Evolutionary conservation across 164 flowering plant genomes (phyloP), one percentile per base, ranked within the genome.

Genomic region (Cinnamomum chago): DNA sequence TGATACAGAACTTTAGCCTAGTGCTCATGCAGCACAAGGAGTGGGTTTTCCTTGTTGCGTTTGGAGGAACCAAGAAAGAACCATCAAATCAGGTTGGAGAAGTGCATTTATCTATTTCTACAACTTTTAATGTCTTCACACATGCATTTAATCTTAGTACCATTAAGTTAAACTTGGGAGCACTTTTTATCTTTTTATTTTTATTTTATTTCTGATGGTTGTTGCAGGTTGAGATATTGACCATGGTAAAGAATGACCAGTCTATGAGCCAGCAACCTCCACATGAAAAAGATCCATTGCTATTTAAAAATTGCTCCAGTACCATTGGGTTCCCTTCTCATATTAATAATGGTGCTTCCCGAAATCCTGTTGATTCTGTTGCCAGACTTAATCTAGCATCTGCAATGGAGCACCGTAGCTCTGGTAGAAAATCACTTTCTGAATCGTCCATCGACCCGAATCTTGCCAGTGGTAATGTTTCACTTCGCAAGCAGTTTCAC

Each of bases 11-110:
- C 67, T 95, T 95, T 77, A 93, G 92, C 82, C 86, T 95, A 58
- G 98, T 92, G 69, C 88, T 90, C 73, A 87, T 93, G 80, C 92
- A 90, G 76, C 92, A 92, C 80, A 95, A 91, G 79, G 98, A 90
- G 58, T 89, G 89, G 78, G 91, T 85, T 81, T 90, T 88, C 70
- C 91, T 95, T 72, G 96, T 93, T 74, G 95, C 98, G 51, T 95
- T 93, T 91, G 99, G 99, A 58, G 99, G 99, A 72, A 79, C 73
- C 72, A 93, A 82, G 80, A 95, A 92, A 78, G 99, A 92, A 72
- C 86, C 92, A 77, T 90, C 97, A 72, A 87, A 90, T 85, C 93
- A 95, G 99, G 99, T 95, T 73, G 51, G 64, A 72, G 47, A 18
- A 18, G n/a, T 27, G 11, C 40, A 67, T 18, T 20, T 15, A 14